Percentiles rank a stretch among this genome's conserved stretches.
These are phyloP conservation scores for Fistulinella prunicolor DNA, from an alignment of 768 basidiomycete species.

Conservation along the genomic window DNA sequence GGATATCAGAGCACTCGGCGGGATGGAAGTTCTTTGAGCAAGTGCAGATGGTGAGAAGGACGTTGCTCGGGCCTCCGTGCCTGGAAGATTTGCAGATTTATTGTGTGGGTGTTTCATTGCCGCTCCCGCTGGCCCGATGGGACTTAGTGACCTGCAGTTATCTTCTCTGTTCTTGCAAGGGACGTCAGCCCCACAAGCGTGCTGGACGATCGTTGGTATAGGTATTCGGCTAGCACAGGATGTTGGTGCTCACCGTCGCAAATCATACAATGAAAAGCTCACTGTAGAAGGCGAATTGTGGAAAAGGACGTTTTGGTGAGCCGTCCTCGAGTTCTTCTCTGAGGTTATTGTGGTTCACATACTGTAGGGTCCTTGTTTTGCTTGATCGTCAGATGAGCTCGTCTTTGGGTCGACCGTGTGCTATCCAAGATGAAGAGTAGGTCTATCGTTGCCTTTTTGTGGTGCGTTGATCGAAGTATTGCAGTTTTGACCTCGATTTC, in stretches of 20 bases:
- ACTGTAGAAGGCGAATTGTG: conserved; percentile 57
- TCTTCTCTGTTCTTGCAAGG: conserved; percentile 53
- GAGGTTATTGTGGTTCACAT: neutral
- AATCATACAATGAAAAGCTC: conserved; percentile 28
- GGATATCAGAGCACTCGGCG: conserved; percentile 39
- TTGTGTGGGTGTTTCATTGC: conserved; percentile 42
- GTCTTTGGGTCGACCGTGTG: conserved; percentile 62
- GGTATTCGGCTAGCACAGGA: conserved; percentile 59
- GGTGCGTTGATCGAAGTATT: neutral
- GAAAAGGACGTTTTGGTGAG: conserved; percentile 52
- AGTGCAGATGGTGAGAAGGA: conserved; percentile 58
- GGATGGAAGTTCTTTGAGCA: conserved; percentile 51
- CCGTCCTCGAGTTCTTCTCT: neutral
- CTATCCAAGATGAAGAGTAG: conserved; percentile 70
- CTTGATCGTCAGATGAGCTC: conserved; percentile 37
- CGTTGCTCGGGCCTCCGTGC: conserved; percentile 52
- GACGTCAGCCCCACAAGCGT: conserved; percentile 57
- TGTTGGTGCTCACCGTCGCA: conserved; percentile 51
- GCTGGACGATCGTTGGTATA: conserved; percentile 66
- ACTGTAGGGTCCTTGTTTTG: conserved; percentile 28
- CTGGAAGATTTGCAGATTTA: conserved; percentile 73
- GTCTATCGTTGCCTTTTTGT: conserved; percentile 19
- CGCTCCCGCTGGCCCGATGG: conserved; percentile 9
- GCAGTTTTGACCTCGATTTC: conserved; percentile 57
- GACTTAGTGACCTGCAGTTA: conserved; percentile 36